Percentiles rank a stretch among this genome's conserved stretches.
These are phyloP conservation scores for Trichoderma sp. DNA, from an alignment of 2,329 filamentous ascomycete genomes.

Conservation along the genomic window DNA sequence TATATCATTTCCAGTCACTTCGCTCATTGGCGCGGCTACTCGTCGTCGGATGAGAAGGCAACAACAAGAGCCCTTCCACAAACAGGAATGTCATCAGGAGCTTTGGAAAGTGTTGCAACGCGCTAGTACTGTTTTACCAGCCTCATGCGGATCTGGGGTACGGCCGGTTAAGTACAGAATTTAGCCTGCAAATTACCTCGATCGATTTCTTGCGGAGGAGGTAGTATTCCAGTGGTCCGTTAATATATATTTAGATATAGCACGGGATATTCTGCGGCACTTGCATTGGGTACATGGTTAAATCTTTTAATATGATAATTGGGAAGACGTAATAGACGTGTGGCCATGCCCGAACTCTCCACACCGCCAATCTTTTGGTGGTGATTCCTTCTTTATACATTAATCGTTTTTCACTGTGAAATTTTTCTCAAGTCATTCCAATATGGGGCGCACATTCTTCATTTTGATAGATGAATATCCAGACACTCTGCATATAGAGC, in stretches of 20 bases:
- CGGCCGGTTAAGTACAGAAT: background rate
- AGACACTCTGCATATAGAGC: background rate
- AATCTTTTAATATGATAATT: background rate
- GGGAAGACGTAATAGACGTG: background rate
- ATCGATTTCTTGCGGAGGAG: background rate
- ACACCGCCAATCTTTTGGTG: background rate
- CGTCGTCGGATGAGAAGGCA: background rate
- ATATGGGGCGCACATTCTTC: background rate
- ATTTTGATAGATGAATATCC: background rate
- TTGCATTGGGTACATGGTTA: background rate
- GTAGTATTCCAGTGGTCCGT: background rate
- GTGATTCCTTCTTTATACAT: background rate
- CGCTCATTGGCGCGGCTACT: background rate
- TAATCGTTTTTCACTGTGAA: background rate
- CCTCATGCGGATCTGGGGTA: background rate
- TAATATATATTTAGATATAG: background rate
- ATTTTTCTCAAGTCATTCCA: background rate
- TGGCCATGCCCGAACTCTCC: background rate
- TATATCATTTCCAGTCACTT: background rate
- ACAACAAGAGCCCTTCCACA: background rate
- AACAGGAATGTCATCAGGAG: background rate
- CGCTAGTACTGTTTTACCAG: background rate
- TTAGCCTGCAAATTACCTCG: background rate
- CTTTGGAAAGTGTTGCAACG: background rate
- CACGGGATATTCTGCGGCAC: background rate